phyloP scores from a whole-genome alignment of 306 rosid species.

The Corylus heterophylla region DNA sequence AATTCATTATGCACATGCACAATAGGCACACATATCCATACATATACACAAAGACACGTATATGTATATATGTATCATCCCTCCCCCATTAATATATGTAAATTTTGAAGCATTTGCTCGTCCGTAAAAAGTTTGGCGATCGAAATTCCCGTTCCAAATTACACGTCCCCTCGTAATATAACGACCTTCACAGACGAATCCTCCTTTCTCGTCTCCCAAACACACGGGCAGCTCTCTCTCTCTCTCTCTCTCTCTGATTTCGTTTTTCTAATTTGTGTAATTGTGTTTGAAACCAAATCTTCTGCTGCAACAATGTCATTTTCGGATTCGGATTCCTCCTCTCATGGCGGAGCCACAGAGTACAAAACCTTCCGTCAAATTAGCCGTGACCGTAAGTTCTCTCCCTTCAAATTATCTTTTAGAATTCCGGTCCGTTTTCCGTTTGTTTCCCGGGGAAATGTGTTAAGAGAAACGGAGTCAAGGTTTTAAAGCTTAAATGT shows the following conservation, averaged over 20 bases:
- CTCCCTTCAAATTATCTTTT: background rate
- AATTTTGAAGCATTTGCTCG: slow-evolving; percentile 7
- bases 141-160: slow-evolving; percentile 32
- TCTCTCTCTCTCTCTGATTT: slow-evolving; percentile 17
- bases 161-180: slow-evolving; percentile 37
- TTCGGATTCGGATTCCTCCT: slow-evolving; percentile 73
- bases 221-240: slow-evolving; percentile 27
- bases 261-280: background rate
- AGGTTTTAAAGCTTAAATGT: background rate
- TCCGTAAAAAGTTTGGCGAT: slow-evolving; percentile 42
- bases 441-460: slow-evolving; percentile 28
- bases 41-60: no score
- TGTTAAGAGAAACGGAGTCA: background rate
- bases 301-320: slow-evolving; percentile 60
- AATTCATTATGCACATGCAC: no score
- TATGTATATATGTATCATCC: no score
- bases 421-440: background rate
- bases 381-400: slow-evolving; percentile 77
- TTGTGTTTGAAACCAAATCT: slow-evolving; percentile 20
- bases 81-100: no score
- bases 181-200: slow-evolving; percentile 41
- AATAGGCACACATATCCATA: no score
- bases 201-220: slow-evolving; percentile 26
- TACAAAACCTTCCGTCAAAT: slow-evolving; percentile 66
- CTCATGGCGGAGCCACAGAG: slow-evolving; percentile 51